phyloP scores from a whole-genome alignment of 345 rosid species.

The Rhodomyrtus tomentosa region DNA sequence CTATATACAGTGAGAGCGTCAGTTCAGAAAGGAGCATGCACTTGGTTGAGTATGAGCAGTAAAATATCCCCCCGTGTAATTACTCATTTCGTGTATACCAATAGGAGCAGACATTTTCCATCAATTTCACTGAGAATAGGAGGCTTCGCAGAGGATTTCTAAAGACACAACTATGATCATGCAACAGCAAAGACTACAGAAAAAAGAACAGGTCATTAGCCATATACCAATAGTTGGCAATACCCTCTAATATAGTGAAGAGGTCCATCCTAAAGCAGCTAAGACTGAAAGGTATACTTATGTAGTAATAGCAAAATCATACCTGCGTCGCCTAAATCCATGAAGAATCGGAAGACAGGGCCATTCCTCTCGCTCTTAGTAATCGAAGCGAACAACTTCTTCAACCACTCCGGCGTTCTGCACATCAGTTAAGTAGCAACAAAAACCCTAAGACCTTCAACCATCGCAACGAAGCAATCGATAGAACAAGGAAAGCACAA shows the following conservation, averaged over 20 bases:
- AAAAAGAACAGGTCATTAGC: not conserved
- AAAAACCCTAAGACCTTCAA: not conserved
- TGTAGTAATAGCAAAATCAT: not conserved
- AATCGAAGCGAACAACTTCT: constrained; percentile 66
- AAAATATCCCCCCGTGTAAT: not conserved
- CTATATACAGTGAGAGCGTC: not conserved
- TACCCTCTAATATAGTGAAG: not conserved
- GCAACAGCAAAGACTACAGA: not conserved
- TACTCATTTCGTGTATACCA: not conserved
- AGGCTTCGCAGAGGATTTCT: not conserved
- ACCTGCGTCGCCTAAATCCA: constrained; percentile 99
- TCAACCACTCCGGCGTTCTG: constrained; percentile 91
- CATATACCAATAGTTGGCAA: not conserved
- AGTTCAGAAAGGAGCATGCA: not conserved
- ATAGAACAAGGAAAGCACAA: not conserved
- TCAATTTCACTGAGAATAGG: not conserved
- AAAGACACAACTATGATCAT: not conserved
- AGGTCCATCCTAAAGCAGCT: not conserved
- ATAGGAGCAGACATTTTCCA: not conserved
- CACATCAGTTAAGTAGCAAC: not conserved
- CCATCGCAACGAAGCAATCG: not conserved
- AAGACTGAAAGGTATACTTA: not conserved
- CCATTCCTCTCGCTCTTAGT: constrained; percentile 82
- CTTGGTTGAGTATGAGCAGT: not conserved
- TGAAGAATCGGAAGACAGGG: constrained; percentile 83